Percentiles rank a stretch among this genome's conserved stretches.
phyloP scores from a whole-genome alignment of 441 rosid genomes.

The Raphanus hybrid region DNA sequence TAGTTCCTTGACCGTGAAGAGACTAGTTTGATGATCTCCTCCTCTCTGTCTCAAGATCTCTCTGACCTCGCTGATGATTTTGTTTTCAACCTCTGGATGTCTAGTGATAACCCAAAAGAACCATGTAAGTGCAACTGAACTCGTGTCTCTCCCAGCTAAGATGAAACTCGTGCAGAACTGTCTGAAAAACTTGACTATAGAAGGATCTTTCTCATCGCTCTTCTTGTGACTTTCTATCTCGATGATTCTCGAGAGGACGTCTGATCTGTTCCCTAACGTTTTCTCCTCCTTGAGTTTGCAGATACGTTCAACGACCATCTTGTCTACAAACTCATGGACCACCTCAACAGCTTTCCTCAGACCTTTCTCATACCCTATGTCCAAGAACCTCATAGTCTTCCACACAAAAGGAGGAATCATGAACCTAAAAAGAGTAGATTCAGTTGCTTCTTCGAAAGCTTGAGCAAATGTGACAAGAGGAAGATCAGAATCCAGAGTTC shows the following conservation, averaged over 20 bases:
- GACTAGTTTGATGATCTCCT: constrained; percentile 8
- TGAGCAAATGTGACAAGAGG: constrained; percentile 69
- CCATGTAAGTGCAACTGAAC: constrained; percentile 77
- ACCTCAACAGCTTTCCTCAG: constrained; percentile 57
- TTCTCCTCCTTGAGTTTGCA: constrained; percentile 38
- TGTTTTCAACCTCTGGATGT: constrained; percentile 59
- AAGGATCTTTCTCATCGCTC: constrained; percentile 37
- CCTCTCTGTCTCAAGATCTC: constrained; percentile 38
- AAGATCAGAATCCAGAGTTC: constrained; percentile 58
- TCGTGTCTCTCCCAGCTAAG: constrained; percentile 82
- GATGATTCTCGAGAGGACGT: constrained; percentile 66
- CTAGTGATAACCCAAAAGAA: constrained; percentile 69
- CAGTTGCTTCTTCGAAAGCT: constrained; percentile 84
- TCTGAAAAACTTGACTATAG: constrained; percentile 49
- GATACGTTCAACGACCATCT: constrained; percentile 55
- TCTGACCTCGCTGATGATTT: constrained; percentile 50
- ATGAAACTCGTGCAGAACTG: constrained; percentile 75
- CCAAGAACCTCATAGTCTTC: constrained; percentile 64
- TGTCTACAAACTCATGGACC: constrained; percentile 67
- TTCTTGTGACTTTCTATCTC: constrained; percentile 45
- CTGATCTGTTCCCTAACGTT: constrained; percentile 47
- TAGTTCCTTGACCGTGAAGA: constrained; percentile 58
- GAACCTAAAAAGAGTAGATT: constrained; percentile 59
- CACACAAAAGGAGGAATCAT: constrained; percentile 65
- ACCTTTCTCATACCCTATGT: constrained; percentile 62